Conservation (phyloP, 2,329 filamentous ascomycete genomes). For the Arthrobotrys iridis region DNA sequence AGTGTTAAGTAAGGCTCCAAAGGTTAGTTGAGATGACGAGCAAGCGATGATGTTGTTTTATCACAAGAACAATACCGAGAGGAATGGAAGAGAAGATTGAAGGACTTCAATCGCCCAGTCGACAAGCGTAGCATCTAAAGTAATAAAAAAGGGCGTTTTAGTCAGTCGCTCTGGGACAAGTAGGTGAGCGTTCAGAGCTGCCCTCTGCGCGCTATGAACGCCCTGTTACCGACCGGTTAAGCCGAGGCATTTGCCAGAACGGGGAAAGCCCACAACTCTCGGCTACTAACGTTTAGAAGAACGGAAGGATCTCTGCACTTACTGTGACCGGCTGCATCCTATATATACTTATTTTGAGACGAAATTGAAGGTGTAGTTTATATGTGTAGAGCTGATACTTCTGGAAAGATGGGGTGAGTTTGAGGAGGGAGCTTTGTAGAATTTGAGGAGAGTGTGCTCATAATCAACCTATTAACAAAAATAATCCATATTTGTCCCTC, state of each 20-base stretch:
- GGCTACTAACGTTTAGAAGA: neutral
- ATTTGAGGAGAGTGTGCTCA: neutral
- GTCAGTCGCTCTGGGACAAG: too few species aligned
- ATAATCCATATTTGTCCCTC: neutral
- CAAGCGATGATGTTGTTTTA: neutral
- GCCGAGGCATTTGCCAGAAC: conserved; percentile 45
- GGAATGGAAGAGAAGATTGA: neutral
- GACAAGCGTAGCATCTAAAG: conserved; percentile 10
- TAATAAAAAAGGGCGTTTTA: conserved; percentile 1
- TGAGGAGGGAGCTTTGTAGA: neutral
- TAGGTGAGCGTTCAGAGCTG: neutral
- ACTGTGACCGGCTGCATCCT: neutral
- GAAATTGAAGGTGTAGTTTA: neutral
- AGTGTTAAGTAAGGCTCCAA: neutral
- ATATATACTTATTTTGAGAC: too few species aligned
- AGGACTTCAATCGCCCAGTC: neutral
- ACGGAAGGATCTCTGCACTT: neutral
- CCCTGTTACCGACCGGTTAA: conserved; percentile 30
- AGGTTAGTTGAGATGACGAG: neutral
- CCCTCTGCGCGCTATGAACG: neutral
- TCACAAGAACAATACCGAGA: neutral
- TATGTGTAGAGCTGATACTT: neutral
- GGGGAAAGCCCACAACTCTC: conserved; percentile 19
- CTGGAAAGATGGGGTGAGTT: neutral
- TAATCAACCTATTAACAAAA: too few species aligned